Percentiles rank a stretch among this genome's conserved stretches.
Conservation (phyloP, 2,329 filamentous ascomycete genomes). For the Apiospora phragmitis region DNA sequence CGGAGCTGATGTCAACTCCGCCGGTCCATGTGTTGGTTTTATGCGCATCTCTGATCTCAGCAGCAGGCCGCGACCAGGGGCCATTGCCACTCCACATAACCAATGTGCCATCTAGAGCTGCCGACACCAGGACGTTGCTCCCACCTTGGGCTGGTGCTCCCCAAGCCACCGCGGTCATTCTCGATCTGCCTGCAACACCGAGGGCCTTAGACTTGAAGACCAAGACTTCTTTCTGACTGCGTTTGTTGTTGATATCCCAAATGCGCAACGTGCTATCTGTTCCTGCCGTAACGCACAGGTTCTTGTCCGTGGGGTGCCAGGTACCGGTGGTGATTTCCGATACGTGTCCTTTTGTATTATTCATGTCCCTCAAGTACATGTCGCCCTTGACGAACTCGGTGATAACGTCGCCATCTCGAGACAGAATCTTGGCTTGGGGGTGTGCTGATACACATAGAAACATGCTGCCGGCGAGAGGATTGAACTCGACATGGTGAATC, state of each 20-base stretch:
- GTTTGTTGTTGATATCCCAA: conserved; percentile 93
- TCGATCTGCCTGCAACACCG: conserved; percentile 83
- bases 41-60: conserved; percentile 84
- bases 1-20: conserved; percentile 85
- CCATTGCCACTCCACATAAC: conserved; percentile 92
- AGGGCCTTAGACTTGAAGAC: conserved; percentile 93
- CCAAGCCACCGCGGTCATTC: conserved; percentile 94
- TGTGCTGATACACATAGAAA: conserved; percentile 88
- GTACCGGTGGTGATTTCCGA: conserved; percentile 86
- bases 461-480: conserved; percentile 74
- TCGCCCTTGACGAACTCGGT: conserved; percentile 95
- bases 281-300: conserved; percentile 85
- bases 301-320: conserved; percentile 87
- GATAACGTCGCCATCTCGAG: conserved; percentile 81
- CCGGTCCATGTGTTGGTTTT: conserved; percentile 84
- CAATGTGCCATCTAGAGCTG: conserved; percentile 85
- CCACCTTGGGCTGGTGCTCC: conserved; percentile 74
- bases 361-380: conserved; percentile 97
- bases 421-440: conserved; percentile 86
- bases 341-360: conserved; percentile 96
- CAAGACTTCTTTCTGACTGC: conserved; percentile 88
- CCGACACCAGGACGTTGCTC: conserved; percentile 74
- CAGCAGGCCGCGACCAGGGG: conserved; percentile 78
- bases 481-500: conserved; percentile 85
- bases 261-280: conserved; percentile 95